phyloP scores from a whole-genome alignment of 257 asterid genomes.

The Solanum paucissectum region DNA sequence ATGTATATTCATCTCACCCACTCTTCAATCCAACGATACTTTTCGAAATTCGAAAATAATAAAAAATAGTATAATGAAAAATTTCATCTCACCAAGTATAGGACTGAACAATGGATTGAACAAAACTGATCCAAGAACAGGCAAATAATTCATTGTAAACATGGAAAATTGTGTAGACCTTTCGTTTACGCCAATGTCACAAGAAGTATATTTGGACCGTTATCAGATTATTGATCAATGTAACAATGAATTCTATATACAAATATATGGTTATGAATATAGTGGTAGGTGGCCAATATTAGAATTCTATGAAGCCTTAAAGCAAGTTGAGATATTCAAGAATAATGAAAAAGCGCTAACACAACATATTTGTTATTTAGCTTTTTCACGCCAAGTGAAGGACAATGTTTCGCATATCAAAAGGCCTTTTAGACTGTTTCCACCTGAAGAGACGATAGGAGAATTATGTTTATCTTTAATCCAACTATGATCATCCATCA shows the following conservation, averaged over 20 bases:
- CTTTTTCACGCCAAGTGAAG: background rate
- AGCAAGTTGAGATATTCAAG: background rate
- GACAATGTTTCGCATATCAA: background rate
- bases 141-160: background rate
- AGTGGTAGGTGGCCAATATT: background rate
- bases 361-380: background rate
- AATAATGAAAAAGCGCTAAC: background rate
- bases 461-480: background rate
- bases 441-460: background rate
- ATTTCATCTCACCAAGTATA: background rate
- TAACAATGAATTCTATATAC: background rate
- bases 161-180: background rate
- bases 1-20: background rate
- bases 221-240: background rate
- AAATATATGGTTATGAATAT: background rate
- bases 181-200: background rate
- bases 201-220: background rate
- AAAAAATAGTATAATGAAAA: too few species aligned
- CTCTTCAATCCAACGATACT: too few species aligned
- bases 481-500: background rate
- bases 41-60: background rate
- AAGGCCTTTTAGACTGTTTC: background rate
- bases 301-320: background rate
- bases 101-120: too few species aligned
- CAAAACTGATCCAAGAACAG: background rate